Evolutionary conservation across 2,329 filamentous ascomycete species (phyloP), one percentile per base, ranked within the genome.

Genomic region (Neofusicoccum kwambonambiense): DNA sequence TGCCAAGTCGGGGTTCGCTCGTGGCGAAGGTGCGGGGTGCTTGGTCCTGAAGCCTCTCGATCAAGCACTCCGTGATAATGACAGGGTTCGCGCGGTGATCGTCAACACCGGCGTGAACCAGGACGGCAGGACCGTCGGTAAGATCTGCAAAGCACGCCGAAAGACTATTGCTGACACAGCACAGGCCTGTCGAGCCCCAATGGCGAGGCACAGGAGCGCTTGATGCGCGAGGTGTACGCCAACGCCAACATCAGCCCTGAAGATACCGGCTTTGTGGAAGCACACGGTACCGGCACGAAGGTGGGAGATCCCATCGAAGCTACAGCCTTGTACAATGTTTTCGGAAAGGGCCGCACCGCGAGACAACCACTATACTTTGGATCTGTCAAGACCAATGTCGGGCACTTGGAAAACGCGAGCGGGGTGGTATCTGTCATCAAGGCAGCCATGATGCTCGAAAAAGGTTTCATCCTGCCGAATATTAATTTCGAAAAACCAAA

Each of bases 11-110:
- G 89, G 88, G 0, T 90, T 90, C 70, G 87, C 84, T 0, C 80
- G 87, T 37, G 88, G 87, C 1, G 88, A 90, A 70, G 88, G 87
- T 0, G 79, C 85, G 31, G 86, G 82, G 0, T 80, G 85, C n/a
- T 68, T 89, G 3, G 71, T 88, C 11, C 71, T 89, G 12, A 89
- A 89, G 75, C 81, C 80, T 1, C 75, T 90, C 0, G 76, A 79
- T 5, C 83, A 87, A 71, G 88, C 88, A 0, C 68, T 89, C 4
- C 76, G 77, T 11, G 84, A 86, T 68, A 84, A 85, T 27, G 86
- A 89, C 69, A 78, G 80, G 0, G 79, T 84, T 34, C 74, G 78
- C 4, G 78, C 77, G 1, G 70, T 83, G 3, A 81, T 84, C 35
- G 70, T 76, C 27, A 75, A 70, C 0, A 77, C 75, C 12, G 80